phyloP scores from a whole-genome alignment of 2,329 filamentous ascomycete species.

The Trichoderma atrobrunneum region DNA sequence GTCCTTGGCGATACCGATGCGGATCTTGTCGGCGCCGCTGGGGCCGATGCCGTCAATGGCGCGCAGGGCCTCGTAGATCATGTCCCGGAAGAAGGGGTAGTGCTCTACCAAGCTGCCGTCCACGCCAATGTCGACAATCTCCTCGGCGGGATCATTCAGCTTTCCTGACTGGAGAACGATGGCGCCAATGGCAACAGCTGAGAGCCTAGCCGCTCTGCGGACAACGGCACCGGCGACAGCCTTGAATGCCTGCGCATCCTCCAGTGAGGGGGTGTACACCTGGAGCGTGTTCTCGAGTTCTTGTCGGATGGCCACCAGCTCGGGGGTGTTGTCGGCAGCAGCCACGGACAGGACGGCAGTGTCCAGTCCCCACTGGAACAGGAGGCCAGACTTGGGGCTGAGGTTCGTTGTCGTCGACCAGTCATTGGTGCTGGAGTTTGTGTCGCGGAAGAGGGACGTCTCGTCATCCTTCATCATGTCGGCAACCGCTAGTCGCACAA shows the following conservation, averaged over 20 bases:
- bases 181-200: conserved; percentile 82
- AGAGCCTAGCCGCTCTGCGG: conserved; percentile 81
- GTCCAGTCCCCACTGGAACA: conserved; percentile 84
- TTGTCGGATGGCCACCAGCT: conserved; percentile 70
- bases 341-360: conserved; percentile 86
- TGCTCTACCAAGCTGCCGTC: conserved; percentile 94
- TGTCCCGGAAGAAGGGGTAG: conserved; percentile 87
- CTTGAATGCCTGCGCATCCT: conserved; percentile 88
- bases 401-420: conserved; percentile 68
- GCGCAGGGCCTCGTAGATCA: conserved; percentile 78
- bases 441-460: conserved; percentile 71
- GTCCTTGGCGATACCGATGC: conserved; percentile 96
- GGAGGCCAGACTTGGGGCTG: conserved; percentile 62
- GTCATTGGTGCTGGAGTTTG: conserved; percentile 69
- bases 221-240: conserved; percentile 78
- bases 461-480: conserved; percentile 66
- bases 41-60: conserved; percentile 74
- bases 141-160: conserved; percentile 60
- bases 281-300: conserved; percentile 74
- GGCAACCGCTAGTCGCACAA: conserved; percentile 74
- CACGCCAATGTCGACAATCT: conserved; percentile 84
- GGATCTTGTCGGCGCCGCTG: conserved; percentile 77
- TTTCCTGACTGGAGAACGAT: conserved; percentile 78
- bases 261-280: conserved; percentile 71
- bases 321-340: conserved; percentile 72